phyloP scores from a whole-genome alignment of 768 basidiomycete species.

The Podaxis sp. region DNA sequence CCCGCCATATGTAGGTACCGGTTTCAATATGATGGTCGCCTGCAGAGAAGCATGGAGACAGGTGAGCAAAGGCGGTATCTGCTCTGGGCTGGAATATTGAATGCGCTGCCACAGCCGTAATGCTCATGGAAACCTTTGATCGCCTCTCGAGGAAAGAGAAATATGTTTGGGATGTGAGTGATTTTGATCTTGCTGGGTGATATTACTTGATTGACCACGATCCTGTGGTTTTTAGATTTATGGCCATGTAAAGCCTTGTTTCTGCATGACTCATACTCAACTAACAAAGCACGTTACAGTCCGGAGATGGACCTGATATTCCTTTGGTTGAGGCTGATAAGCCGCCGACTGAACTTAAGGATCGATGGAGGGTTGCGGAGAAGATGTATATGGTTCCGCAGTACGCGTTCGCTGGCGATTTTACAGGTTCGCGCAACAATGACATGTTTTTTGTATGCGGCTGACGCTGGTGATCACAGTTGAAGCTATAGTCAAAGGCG shows the following conservation, averaged over 20 bases:
- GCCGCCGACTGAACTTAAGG: constrained; percentile 50
- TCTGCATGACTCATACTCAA: neutral
- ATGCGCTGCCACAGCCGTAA: constrained; percentile 46
- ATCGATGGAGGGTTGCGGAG: constrained; percentile 65
- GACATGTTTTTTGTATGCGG: neutral
- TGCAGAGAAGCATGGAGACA: constrained; percentile 63
- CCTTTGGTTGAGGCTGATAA: constrained; percentile 47
- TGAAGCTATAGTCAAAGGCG: constrained; percentile 63
- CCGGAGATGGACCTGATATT: constrained; percentile 61
- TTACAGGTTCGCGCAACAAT: constrained; percentile 42
- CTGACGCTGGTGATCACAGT: constrained; percentile 33
- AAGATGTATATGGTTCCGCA: constrained; percentile 70
- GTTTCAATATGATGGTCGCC: constrained; percentile 69
- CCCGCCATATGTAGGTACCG: constrained; percentile 48
- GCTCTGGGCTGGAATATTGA: neutral
- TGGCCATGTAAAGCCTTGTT: constrained; percentile 49
- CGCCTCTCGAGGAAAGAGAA: constrained; percentile 64
- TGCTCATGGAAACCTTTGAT: constrained; percentile 73
- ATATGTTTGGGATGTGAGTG: constrained; percentile 73
- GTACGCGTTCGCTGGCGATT: constrained; percentile 68
- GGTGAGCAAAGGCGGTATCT: constrained; percentile 31
- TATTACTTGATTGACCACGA: neutral
- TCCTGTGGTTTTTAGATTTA: constrained; percentile 41
- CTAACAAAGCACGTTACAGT: constrained; percentile 31
- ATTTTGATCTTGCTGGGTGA: neutral